Evolutionary conservation across 148 eudicot genomes (phyloP), one percentile per base, ranked within the genome.

Genomic region (Mesembryanthemum crystallinum): DNA sequence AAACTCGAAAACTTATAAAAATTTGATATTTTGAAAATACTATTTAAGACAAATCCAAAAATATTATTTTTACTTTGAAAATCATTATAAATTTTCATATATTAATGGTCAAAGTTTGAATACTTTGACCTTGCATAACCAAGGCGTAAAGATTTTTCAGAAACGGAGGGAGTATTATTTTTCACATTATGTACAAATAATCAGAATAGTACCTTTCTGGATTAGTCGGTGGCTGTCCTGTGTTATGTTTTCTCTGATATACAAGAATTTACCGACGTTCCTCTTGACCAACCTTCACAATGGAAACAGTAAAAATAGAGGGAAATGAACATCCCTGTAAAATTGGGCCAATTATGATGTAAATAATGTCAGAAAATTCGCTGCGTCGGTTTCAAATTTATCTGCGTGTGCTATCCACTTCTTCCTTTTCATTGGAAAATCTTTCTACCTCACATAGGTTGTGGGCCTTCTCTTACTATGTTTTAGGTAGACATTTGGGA

Each of bases 401-500:
- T 33, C n/a, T 13, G 28, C 30, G 54, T 64, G 65, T 64, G n/a
- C 69, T 58, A 6, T 74, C 24, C 28, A 63, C 37, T 29, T 51
- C 37, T 35, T 11, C 24, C 27, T 28, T 28, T n/a, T 23, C 59
- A 14, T 21, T 20, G 29, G 20, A 52, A 32, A 17, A 9, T 72
- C n/a, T 24, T 55, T 47, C 29, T 35, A 32, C 27, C 45, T 70
- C 42, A 63, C 27, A 11, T 61, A n/a, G n/a, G 47, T 37, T 47
- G 39, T 72, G 64, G 58, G 42, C 71, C 43, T 52, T 23, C 58
- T 47, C 30, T 61, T 39, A 35, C 58, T 77, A 35, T 66, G 68
- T 62, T 70, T 49, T 69, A 94, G 98, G 92, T 95, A 79, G 86
- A 80, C 54, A 95, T 95, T 71, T 95, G 97, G 97, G 97, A 87